Evolutionary conservation across 352 stramenopile genomes (phyloP).

Genomic region (Pythium dissimile): DNA sequence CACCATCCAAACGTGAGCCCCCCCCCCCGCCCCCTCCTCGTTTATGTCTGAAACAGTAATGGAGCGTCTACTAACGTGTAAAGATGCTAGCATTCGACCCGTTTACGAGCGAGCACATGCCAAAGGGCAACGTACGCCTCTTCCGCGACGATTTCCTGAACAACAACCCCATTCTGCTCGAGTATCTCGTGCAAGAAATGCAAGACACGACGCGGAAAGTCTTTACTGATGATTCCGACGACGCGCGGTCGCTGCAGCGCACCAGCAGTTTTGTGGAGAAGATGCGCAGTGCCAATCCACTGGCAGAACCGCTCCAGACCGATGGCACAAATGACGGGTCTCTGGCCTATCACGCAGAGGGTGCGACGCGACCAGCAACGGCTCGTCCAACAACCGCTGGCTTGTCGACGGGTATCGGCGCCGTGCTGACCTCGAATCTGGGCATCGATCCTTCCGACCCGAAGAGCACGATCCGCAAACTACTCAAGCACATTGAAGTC

Average conservation of each 20-base stretch:
- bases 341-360: no score
- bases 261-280: conserved; percentile 49
- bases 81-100: conserved; percentile 35
- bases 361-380: background rate
- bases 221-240: background rate
- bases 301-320: no score
- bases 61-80: background rate
- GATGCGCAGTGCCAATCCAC: conserved; percentile 52
- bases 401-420: conserved; percentile 6
- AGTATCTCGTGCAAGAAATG: conserved; percentile 65
- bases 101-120: conserved; percentile 60
- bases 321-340: background rate
- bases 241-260: conserved; percentile 3
- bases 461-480: conserved; percentile 74
- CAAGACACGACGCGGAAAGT: conserved; percentile 14
- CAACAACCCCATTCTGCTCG: conserved; percentile 76
- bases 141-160: conserved; percentile 87
- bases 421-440: conserved; percentile 48
- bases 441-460: conserved; percentile 76
- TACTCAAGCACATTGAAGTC: conserved; percentile 83
- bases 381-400: conserved; percentile 3
- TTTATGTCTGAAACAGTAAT: background rate
- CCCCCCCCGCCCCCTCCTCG: no score
- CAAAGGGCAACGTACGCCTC: conserved; percentile 68
- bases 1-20: conserved; percentile 22